A percentile compares a stretch with the other conserved stretches of the same genome.
Conservation (phyloP, 2,329 filamentous ascomycete genomes). For the Chaetothyriales sp. region DNA sequence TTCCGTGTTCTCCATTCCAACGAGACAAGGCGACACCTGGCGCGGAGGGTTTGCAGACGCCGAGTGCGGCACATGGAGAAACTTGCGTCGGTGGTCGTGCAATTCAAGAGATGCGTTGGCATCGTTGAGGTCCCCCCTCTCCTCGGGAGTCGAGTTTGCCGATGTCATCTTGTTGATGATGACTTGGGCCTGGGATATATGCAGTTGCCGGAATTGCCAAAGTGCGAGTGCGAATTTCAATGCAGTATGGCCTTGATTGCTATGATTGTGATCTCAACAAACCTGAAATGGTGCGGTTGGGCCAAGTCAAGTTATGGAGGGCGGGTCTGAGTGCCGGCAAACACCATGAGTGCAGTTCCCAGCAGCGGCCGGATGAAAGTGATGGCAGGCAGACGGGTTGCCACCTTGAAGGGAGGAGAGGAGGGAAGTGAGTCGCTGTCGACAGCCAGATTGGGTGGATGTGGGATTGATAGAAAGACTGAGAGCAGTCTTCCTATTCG, state of each 20-base stretch:
- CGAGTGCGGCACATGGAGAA: constrained; percentile 33
- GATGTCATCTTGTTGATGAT: not conserved
- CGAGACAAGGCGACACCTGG: constrained; percentile 23
- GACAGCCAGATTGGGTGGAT: constrained; percentile 28
- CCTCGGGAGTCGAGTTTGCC: not conserved
- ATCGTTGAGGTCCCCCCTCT: constrained; percentile 1
- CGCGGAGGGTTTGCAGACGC: constrained; percentile 34
- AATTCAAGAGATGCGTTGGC: not conserved
- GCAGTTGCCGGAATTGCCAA: not conserved
- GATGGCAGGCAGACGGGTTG: constrained; percentile 60
- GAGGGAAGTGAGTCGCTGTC: constrained; percentile 26
- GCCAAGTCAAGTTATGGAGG: constrained; percentile 68
- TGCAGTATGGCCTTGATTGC: not conserved
- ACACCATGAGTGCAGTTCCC: constrained; percentile 86
- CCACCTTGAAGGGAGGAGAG: constrained; percentile 68
- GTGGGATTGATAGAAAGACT: constrained; percentile 17
- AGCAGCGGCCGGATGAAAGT: constrained; percentile 77
- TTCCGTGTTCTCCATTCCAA: not conserved
- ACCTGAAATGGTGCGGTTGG: constrained; percentile 1
- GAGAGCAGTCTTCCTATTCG: constrained; percentile 13
- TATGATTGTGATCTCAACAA: not conserved
- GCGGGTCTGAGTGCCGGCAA: constrained; percentile 91
- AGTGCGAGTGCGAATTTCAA: not conserved
- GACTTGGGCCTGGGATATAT: not conserved
- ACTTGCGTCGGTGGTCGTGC: not conserved